These are phyloP conservation scores for Phytophthora aleatoria DNA, from an alignment of 352 stramenopile species.

Conservation along the genomic window DNA sequence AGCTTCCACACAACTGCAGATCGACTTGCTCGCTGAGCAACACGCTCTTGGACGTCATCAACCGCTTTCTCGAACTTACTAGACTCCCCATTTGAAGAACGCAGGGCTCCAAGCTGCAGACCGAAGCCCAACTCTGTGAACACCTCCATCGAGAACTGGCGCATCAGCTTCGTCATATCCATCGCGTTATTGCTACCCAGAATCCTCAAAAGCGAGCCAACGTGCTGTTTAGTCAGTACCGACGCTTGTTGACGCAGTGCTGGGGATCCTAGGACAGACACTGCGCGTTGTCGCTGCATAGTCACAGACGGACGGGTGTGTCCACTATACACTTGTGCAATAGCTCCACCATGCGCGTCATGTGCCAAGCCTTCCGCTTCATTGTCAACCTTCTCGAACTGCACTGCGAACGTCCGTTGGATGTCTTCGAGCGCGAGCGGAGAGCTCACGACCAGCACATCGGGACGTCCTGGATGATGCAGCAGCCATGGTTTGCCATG, in stretches of 20 bases:
- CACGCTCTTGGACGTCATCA: constrained; percentile 20
- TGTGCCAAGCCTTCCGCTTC: constrained; percentile 9
- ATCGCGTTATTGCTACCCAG: constrained; percentile 28
- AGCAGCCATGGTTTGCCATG: constrained; percentile 34
- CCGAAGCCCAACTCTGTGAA: constrained; percentile 44
- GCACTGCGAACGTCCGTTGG: constrained; percentile 37
- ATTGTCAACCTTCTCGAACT: constrained; percentile 50
- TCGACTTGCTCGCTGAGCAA: constrained; percentile 21
- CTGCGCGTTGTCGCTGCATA: constrained; percentile 43
- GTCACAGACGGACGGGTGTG: constrained; percentile 16
- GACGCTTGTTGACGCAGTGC: constrained; percentile 45
- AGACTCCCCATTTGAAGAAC: background rate
- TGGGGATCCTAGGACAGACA: constrained; percentile 71
- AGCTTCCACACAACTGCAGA: constrained; percentile 39
- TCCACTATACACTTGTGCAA: constrained; percentile 24
- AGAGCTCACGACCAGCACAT: constrained; percentile 38
- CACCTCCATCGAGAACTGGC: constrained; percentile 34
- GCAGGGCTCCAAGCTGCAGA: constrained; percentile 25
- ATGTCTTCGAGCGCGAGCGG: constrained; percentile 38
- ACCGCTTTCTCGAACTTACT: constrained; percentile 32
- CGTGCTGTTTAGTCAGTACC: constrained; percentile 33
- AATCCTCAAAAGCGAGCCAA: constrained; percentile 24
- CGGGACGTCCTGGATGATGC: constrained; percentile 17
- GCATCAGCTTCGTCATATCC: constrained; percentile 35
- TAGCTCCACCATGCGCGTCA: constrained; percentile 24